phyloP scores from a whole-genome alignment of 345 rosid species.

The Geranium rotundifolium region DNA sequence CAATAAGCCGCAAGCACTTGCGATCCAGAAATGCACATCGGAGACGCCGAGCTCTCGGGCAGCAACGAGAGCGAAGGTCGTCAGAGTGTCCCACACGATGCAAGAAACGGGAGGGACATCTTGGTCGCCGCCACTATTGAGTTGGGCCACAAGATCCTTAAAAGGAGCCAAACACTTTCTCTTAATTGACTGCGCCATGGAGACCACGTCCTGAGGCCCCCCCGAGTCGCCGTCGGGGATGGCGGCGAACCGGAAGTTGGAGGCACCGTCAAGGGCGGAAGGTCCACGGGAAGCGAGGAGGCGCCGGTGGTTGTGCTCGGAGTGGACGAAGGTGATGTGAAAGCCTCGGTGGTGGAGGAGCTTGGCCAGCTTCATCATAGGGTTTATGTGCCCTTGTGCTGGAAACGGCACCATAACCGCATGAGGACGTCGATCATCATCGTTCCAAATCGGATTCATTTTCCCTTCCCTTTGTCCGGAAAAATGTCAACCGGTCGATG shows the following conservation, averaged over 20 bases:
- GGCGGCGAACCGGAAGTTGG: slow-evolving; percentile 8
- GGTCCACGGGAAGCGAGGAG: slow-evolving; percentile 5
- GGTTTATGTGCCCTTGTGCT: slow-evolving; percentile 45
- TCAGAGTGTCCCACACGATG: too few species aligned
- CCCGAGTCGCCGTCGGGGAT: slow-evolving; percentile 16
- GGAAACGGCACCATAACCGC: slow-evolving; percentile 28
- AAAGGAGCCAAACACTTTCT: slow-evolving; percentile 10
- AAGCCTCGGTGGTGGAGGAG: slow-evolving; percentile 16
- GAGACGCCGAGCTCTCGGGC: not conserved
- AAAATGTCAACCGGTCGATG: too few species aligned
- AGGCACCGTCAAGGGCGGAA: slow-evolving; percentile 5
- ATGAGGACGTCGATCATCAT: slow-evolving; percentile 20
- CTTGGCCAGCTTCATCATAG: too few species aligned
- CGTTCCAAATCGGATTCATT: too few species aligned
- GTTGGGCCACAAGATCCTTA: slow-evolving; percentile 1
- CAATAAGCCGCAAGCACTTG: slow-evolving; percentile 10
- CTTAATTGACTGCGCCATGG: slow-evolving; percentile 2
- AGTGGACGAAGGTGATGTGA: slow-evolving; percentile 19
- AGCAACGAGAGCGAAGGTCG: slow-evolving; percentile 4
- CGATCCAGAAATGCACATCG: slow-evolving; percentile 2
- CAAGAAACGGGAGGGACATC: too few species aligned
- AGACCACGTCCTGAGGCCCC: slow-evolving; percentile 4
- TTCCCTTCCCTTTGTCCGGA: too few species aligned
- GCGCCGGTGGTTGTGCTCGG: slow-evolving; percentile 15
- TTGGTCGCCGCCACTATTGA: too few species aligned